phyloP scores from a whole-genome alignment of 208 protist genomes.

The Perkinsela sp. region DNA sequence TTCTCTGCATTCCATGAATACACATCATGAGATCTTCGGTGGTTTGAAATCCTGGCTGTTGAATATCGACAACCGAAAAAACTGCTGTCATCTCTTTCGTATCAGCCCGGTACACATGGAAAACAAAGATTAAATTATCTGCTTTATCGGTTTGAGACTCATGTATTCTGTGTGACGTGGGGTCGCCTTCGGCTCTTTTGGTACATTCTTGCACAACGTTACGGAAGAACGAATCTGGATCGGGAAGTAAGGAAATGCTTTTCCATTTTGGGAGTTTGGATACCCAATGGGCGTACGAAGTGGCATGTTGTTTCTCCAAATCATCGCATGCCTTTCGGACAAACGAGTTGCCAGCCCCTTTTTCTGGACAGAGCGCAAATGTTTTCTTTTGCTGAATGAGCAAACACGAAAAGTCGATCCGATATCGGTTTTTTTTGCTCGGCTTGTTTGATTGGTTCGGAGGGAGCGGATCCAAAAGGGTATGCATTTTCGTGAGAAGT shows the following conservation, averaged over 20 bases:
- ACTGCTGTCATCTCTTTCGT: not conserved
- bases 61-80: not conserved
- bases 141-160: not conserved
- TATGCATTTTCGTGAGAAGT: not conserved
- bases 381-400: not conserved
- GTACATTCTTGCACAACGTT: not conserved
- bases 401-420: not conserved
- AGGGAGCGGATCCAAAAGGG: not conserved
- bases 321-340: not conserved
- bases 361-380: not conserved
- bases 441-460: not conserved
- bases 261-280: not conserved
- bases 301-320: not conserved
- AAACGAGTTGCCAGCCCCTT: not conserved
- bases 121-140: not conserved
- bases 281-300: not conserved
- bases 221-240: not conserved
- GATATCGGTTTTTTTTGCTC: not conserved
- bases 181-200: not conserved
- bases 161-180: not conserved
- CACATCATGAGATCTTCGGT: too few relatives aligned
- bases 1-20: too few relatives aligned
- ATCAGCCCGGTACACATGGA: not conserved
- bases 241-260: not conserved
- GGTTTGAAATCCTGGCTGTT: not conserved